phyloP scores from a whole-genome alignment of 2,329 filamentous ascomycete species.

The Lecanoromycetidae sp. region DNA sequence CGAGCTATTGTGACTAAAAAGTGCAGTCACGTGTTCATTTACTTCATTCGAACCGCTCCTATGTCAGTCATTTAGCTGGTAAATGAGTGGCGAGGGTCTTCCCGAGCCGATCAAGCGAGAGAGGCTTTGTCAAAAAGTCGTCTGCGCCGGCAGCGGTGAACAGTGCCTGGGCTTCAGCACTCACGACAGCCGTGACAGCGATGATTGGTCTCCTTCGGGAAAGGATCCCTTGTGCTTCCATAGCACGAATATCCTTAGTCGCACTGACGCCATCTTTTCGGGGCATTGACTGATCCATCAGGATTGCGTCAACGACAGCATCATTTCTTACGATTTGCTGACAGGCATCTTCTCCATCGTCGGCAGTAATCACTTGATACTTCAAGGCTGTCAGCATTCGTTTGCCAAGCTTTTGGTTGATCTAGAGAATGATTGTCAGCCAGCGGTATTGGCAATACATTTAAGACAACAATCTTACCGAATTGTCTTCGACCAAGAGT shows the following conservation, averaged over 20 bases:
- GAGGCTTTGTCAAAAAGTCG: constrained; percentile 25
- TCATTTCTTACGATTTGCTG: constrained; percentile 21
- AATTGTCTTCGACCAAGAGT: constrained; percentile 24
- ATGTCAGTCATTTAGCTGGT: not conserved
- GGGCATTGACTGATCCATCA: constrained; percentile 27
- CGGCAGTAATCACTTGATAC: constrained; percentile 21
- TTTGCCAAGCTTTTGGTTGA: constrained; percentile 23
- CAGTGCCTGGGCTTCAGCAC: constrained; percentile 19
- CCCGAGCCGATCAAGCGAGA: constrained; percentile 16
- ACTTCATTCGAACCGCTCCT: too few species aligned
- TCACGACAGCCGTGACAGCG: constrained; percentile 25
- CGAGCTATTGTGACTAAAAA: too few species aligned
- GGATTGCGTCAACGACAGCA: constrained; percentile 21
- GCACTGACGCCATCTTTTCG: constrained; percentile 24
- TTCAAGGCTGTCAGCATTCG: constrained; percentile 21
- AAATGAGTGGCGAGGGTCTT: constrained; percentile 8
- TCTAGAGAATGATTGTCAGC: constrained; percentile 13
- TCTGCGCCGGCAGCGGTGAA: constrained; percentile 24
- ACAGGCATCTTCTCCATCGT: constrained; percentile 23
- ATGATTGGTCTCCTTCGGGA: constrained; percentile 21
- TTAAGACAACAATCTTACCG: not conserved
- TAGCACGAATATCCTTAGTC: constrained; percentile 23
- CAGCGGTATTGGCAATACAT: not conserved
- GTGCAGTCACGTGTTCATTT: too few species aligned
- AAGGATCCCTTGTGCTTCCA: constrained; percentile 20